A percentile compares a stretch with the other conserved stretches of the same genome.
Conservation (phyloP, 164 flowering plant species). For the Annona squamosa region DNA sequence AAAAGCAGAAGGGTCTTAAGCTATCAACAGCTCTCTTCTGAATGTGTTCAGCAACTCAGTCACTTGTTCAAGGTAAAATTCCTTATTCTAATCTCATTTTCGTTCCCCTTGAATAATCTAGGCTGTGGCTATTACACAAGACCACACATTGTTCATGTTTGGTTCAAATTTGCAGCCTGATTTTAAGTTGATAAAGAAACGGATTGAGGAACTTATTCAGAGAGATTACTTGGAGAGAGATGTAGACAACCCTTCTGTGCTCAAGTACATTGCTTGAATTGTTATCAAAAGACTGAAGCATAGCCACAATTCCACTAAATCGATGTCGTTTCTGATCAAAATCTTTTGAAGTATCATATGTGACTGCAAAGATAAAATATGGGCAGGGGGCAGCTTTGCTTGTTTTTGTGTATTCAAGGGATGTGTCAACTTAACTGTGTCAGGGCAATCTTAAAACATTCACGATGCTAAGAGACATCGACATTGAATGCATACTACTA, state of each 20-base stretch:
- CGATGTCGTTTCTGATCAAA: no score
- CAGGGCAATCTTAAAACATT: no score
- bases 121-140: background rate
- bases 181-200: slow-evolving; percentile 57
- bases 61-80: slow-evolving; percentile 56
- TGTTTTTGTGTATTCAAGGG: no score
- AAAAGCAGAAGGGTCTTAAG: slow-evolving; percentile 70
- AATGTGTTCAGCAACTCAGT: slow-evolving; percentile 70
- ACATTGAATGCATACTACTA: no score
- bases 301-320: no score
- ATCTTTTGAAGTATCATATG: no score
- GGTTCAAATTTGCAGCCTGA: slow-evolving; percentile 44
- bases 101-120: background rate
- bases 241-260: slow-evolving; percentile 42
- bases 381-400: no score
- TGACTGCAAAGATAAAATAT: no score
- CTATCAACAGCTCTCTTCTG: slow-evolving; percentile 61
- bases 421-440: no score
- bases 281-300: background rate
- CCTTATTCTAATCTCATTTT: background rate
- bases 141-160: background rate
- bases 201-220: slow-evolving; percentile 58
- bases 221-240: slow-evolving; percentile 71
- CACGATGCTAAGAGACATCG: no score
- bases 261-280: background rate